A percentile compares a stretch with the other conserved stretches of the same genome.
Conservation (phyloP, 345 rosid species). For the Pistacia atlantica region DNA sequence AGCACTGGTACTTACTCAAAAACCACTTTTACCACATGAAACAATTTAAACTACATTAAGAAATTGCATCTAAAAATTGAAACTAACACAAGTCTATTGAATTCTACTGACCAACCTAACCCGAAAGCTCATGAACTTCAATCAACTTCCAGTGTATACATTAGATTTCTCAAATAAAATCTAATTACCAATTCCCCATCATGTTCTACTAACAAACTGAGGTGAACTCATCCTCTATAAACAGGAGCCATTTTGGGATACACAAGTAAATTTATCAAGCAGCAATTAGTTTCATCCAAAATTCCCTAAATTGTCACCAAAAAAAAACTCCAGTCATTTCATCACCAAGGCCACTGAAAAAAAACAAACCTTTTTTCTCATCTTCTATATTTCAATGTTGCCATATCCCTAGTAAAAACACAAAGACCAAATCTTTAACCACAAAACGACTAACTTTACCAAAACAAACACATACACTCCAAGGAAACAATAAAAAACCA, state of each 20-base stretch:
- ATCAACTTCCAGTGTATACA: too few relatives aligned
- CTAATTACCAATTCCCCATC: background rate
- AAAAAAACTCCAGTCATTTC: background rate
- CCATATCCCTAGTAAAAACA: background rate
- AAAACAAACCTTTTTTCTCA: too few relatives aligned
- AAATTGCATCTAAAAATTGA: background rate
- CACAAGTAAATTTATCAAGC: background rate
- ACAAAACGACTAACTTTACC: background rate
- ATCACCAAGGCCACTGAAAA: too few relatives aligned
- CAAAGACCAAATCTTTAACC: background rate
- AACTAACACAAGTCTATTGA: background rate
- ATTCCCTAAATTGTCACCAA: background rate
- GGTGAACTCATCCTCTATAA: too few relatives aligned
- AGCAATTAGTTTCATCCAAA: background rate
- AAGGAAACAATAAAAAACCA: background rate
- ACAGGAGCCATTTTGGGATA: background rate
- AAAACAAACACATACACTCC: background rate
- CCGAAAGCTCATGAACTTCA: background rate
- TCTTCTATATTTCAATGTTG: too few relatives aligned
- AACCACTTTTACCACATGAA: background rate
- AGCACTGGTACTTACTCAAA: background rate
- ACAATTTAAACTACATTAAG: background rate
- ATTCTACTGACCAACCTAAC: background rate
- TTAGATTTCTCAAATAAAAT: background rate
- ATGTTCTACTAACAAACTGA: background rate